Percentiles rank a stretch among this genome's conserved stretches.
phyloP scores from a whole-genome alignment of 306 rosid species.

The Cotoneaster glaucophyllus region DNA sequence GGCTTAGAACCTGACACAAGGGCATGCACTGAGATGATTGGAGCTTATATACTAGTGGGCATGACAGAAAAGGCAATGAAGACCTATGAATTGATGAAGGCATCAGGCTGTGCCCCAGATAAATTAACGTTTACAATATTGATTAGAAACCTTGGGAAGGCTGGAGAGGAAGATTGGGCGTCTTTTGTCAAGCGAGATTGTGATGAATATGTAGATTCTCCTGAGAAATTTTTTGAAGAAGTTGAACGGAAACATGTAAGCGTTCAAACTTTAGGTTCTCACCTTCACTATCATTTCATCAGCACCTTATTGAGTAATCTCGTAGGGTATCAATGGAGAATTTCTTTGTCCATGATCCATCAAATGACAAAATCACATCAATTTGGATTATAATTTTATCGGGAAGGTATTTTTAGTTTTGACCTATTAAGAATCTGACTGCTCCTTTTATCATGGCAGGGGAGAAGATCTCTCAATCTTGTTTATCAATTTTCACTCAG shows the following conservation, averaged over 20 bases:
- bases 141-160: conserved; percentile 44
- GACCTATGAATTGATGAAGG: conserved; percentile 46
- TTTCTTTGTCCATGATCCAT: conserved; percentile 15
- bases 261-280: not conserved
- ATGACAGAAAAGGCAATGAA: conserved; percentile 56
- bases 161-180: conserved; percentile 33
- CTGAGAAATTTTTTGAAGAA: conserved; percentile 36
- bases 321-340: not conserved
- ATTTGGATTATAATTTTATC: not conserved
- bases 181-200: conserved; percentile 48
- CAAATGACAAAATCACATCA: not conserved
- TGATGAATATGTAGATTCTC: conserved; percentile 33
- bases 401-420: not conserved
- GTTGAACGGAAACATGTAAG: conserved; percentile 29
- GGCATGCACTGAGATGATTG: conserved; percentile 65
- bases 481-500: not conserved
- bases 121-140: conserved; percentile 54
- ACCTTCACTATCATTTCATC: not conserved
- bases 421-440: not conserved
- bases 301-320: not conserved
- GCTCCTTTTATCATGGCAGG: not conserved
- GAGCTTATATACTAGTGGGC: conserved; percentile 48
- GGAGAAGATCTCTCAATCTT: not conserved
- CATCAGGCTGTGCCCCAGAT: conserved; percentile 52
- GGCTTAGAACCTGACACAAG: conserved; percentile 56